Evolutionary conservation across 2,329 filamentous ascomycete genomes (phyloP).

Genomic region (Pseudogymnoascus sp.): DNA sequence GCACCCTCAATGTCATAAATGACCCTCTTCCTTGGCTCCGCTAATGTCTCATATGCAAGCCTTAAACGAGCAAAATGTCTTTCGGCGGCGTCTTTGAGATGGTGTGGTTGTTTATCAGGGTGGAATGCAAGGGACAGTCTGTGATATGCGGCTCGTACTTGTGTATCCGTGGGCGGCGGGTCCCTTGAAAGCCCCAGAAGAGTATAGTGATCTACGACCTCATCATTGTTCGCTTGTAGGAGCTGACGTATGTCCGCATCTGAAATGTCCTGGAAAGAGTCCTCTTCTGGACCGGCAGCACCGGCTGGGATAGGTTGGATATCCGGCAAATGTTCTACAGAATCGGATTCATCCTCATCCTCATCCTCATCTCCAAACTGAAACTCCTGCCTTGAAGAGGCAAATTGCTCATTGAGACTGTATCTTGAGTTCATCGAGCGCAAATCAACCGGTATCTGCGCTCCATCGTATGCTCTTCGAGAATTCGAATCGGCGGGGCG

Average conservation of each 20-base stretch:
- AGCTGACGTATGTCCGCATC: slow-evolving; percentile 9
- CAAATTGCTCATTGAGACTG: slow-evolving; percentile 12
- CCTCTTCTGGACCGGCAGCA: not conserved
- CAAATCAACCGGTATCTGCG: slow-evolving; percentile 8
- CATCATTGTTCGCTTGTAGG: slow-evolving; percentile 12
- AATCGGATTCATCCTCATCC: not conserved
- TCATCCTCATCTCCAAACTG: slow-evolving; percentile 8
- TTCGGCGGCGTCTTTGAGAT: slow-evolving; percentile 31
- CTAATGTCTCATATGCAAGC: slow-evolving; percentile 35
- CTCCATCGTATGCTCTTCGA: not conserved
- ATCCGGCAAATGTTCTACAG: not conserved
- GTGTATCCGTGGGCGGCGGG: slow-evolving; percentile 33
- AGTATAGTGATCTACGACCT: slow-evolving; percentile 32
- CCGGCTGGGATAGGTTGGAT: not conserved
- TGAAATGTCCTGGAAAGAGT: slow-evolving; percentile 3
- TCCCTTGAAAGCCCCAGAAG: slow-evolving; percentile 32
- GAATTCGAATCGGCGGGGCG: slow-evolving; percentile 2
- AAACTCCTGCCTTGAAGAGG: slow-evolving; percentile 10
- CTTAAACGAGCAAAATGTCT: slow-evolving; percentile 32
- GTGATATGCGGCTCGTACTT: slow-evolving; percentile 37
- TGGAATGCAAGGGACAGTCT: slow-evolving; percentile 36
- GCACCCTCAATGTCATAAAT: slow-evolving; percentile 36
- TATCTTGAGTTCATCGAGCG: slow-evolving; percentile 10
- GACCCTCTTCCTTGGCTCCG: slow-evolving; percentile 33
- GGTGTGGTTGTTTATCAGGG: slow-evolving; percentile 36